Percentiles rank a stretch among this genome's conserved stretches.
Conservation (phyloP, 441 rosid genomes). For the Brassica hybrid region DNA sequence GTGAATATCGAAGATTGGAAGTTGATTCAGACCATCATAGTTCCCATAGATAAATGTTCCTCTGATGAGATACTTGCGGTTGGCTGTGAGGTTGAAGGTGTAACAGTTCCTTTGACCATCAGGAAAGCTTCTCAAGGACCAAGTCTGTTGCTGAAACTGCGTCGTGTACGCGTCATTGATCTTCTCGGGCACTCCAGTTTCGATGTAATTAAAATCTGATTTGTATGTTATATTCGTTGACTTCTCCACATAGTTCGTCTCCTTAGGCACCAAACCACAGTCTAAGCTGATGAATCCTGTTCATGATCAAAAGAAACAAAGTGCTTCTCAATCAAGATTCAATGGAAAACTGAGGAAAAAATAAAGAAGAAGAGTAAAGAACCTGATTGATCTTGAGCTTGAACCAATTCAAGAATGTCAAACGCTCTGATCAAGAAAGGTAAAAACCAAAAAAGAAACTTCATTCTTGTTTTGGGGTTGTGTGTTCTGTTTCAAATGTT, state of each 20-base stretch:
- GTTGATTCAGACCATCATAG: conserved; percentile 37
- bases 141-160: conserved; percentile 2
- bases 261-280: conserved; percentile 46
- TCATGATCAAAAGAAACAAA: conserved; percentile 6
- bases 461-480: conserved; percentile 6
- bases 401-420: conserved; percentile 9
- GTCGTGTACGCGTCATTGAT: conserved; percentile 19
- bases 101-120: conserved; percentile 52
- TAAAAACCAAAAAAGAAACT: conserved; percentile 8
- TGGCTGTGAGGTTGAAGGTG: conserved; percentile 24
- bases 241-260: conserved; percentile 34
- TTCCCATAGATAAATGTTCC: conserved; percentile 52
- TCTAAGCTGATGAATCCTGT: conserved; percentile 56
- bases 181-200: conserved; percentile 32
- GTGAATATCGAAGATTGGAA: conserved; percentile 42
- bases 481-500: conserved; percentile 17
- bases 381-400: conserved; percentile 42
- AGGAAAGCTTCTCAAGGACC: conserved; percentile 50
- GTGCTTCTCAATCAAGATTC: background rate
- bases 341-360: no score
- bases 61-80: conserved; percentile 38
- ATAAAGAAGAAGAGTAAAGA: background rate
- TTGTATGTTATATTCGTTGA: conserved; percentile 37
- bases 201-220: conserved; percentile 42
- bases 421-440: conserved; percentile 7